Base-by-base conservation (phyloP, 1,139 yeast genomes). In the Lodderomyces theae region DNA sequence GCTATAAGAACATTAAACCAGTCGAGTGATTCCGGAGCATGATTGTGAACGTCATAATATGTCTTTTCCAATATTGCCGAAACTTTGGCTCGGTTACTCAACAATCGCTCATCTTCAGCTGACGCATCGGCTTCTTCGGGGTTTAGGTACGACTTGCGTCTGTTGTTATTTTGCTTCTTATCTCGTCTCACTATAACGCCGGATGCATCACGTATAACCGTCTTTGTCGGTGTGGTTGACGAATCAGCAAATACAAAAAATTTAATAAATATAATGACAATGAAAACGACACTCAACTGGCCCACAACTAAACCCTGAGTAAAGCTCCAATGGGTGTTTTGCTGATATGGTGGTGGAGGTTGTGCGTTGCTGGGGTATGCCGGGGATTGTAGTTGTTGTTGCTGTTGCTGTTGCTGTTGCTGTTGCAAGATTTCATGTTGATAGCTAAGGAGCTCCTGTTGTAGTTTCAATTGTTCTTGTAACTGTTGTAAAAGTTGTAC, bases 1-100 rank as follows among this genome's bases (percentile, higher is more conserved):
- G 97, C 98, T 17, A 92, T 77, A 37, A 92, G 69, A 1, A 92
- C 97, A 53, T 92, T 92, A 58, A 92, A 88, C 98, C 99, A 92
- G 60, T 92, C 98, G 42, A 92, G 66, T 0, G 96, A 84, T 64
- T 92, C 99, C 0, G 97, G 78, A 2, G 83, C 71, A 59, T 94
- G 98, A 18, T 81, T 81, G 34, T 82, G 80, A 1, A 92, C 97
- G 56, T 92, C 88, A 60, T 94, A 94, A 57, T 88, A 89, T 0
- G 97, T 89, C 56, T 89, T 90, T 51, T 90, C 97, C 39, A 92
- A 67, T 22, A 90, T 86, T 0, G 82, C 51, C 53, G 54, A 41
- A 5, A 60, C 50, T 33, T 53, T 58, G 3, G 52, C 40, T 24
- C 48, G 43, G 12, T 46, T 49, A 18, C 37, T 42, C 25, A 45